Percentiles rank a stretch among this genome's conserved stretches.
These are phyloP conservation scores for Trichoderma citrinoviride DNA, from an alignment of 2,329 filamentous ascomycete genomes.

Conservation along the genomic window DNA sequence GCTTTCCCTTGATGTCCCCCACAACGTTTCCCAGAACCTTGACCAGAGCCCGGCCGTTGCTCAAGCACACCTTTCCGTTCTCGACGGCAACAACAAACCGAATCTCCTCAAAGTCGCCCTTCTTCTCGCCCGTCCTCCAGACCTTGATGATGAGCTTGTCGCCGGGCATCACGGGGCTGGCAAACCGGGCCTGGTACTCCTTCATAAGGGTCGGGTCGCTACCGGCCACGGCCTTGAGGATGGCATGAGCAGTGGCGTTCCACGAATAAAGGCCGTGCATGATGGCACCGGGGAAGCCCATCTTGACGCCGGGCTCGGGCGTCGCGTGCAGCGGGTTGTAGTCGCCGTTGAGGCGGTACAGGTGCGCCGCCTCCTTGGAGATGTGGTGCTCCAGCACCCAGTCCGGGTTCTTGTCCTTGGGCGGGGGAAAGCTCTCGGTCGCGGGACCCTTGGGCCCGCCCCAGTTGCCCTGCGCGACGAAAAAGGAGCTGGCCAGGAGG, in stretches of 20 bases:
- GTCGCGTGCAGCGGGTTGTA: constrained; percentile 92
- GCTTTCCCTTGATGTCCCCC: constrained; percentile 57
- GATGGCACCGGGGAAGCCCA: constrained; percentile 88
- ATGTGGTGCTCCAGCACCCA: constrained; percentile 68
- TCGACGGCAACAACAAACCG: constrained; percentile 76
- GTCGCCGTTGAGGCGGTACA: constrained; percentile 87
- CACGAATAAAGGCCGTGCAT: constrained; percentile 87
- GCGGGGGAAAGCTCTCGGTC: constrained; percentile 73
- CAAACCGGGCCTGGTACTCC: constrained; percentile 87
- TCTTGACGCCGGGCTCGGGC: constrained; percentile 78
- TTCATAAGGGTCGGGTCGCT: constrained; percentile 78
- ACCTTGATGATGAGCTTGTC: constrained; percentile 79
- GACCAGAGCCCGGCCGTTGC: constrained; percentile 79
- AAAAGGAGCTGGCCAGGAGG: constrained; percentile 70
- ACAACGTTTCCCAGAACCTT: constrained; percentile 55
- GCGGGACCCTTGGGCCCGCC: constrained; percentile 86
- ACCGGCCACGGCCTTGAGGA: constrained; percentile 70
- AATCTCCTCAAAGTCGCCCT: constrained; percentile 74
- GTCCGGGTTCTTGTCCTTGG: constrained; percentile 71
- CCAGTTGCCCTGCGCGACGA: constrained; percentile 77
- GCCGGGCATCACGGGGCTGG: constrained; percentile 77
- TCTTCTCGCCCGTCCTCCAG: constrained; percentile 69
- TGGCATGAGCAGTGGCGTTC: constrained; percentile 72
- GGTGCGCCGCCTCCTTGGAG: constrained; percentile 65
- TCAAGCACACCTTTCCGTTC: constrained; percentile 79